These are phyloP conservation scores for Yamadazyma takamatsuzukensis DNA, from an alignment of 805 yeast species.

Conservation along the genomic window DNA sequence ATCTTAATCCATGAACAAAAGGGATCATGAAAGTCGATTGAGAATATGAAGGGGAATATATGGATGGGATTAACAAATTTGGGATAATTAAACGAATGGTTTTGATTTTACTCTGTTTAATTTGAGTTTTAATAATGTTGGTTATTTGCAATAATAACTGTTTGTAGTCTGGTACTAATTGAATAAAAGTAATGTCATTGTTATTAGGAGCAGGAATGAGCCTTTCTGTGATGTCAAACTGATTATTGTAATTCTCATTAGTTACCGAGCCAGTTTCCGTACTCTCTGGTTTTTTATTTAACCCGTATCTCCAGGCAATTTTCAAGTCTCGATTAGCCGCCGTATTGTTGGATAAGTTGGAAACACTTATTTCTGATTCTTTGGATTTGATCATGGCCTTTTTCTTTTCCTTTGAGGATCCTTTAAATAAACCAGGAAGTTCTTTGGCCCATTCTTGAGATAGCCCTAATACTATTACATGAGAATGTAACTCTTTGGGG, in stretches of 20 bases:
- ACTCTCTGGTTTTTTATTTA: constrained; percentile 25
- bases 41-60: constrained; percentile 53
- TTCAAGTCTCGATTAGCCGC: constrained; percentile 50
- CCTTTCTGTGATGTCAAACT: constrained; percentile 74
- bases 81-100: constrained; percentile 71
- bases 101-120: constrained; percentile 41
- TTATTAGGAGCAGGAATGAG: constrained; percentile 63
- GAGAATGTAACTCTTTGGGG: constrained; percentile 44
- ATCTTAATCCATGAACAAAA: constrained; percentile 57
- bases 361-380: constrained; percentile 64
- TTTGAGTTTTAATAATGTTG: constrained; percentile 25
- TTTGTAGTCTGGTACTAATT: constrained; percentile 23
- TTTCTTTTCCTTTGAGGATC: constrained; percentile 63
- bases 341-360: constrained; percentile 47
- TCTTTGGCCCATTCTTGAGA: constrained; percentile 60
- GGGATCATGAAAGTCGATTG: constrained; percentile 49
- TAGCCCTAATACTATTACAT: constrained; percentile 60
- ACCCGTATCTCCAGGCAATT: constrained; percentile 93
- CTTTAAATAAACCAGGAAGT: constrained; percentile 74
- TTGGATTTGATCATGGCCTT: constrained; percentile 53
- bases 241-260: constrained; percentile 55
- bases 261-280: constrained; percentile 16
- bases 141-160: constrained; percentile 40
- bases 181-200: constrained; percentile 57
- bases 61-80: constrained; percentile 72